These are phyloP conservation scores for Astrephomene gubernaculifera DNA, from an alignment of 139 green algal species.

Conservation along the genomic window DNA sequence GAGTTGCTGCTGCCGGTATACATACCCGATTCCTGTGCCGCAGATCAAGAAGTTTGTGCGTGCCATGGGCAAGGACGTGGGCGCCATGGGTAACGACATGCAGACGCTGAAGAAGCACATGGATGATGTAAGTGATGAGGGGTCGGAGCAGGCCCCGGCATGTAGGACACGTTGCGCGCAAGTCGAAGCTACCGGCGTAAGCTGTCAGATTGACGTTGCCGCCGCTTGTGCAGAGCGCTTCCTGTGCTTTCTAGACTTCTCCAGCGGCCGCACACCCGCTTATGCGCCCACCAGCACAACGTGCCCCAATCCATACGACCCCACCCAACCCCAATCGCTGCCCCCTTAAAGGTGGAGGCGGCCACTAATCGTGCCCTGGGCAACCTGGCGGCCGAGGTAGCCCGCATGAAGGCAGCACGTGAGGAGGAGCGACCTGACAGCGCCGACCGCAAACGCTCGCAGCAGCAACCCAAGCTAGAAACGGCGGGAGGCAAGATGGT, in stretches of 20 bases:
- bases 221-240: no score
- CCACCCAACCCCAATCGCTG: no score
- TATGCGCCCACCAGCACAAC: no score
- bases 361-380: constrained; percentile 37
- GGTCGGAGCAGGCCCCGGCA: no score
- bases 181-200: no score
- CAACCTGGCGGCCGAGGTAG: constrained; percentile 39
- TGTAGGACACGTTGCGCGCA: no score
- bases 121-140: constrained; percentile 27
- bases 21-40: no score
- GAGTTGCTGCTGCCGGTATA: no score
- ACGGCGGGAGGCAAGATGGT: constrained; percentile 23
- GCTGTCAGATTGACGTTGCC: no score
- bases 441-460: neutral
- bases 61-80: constrained; percentile 47
- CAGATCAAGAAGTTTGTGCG: constrained; percentile 52
- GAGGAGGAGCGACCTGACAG: neutral
- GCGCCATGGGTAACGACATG: constrained; percentile 47
- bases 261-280: no score
- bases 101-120: constrained; percentile 46
- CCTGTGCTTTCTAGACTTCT: no score
- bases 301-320: no score
- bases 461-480: constrained; percentile 4
- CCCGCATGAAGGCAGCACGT: constrained; percentile 8
- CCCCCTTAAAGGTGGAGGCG: constrained; percentile 30